phyloP scores from a whole-genome alignment of 108 stramenopile species.

The Nannochloropsis gaditana region DNA sequence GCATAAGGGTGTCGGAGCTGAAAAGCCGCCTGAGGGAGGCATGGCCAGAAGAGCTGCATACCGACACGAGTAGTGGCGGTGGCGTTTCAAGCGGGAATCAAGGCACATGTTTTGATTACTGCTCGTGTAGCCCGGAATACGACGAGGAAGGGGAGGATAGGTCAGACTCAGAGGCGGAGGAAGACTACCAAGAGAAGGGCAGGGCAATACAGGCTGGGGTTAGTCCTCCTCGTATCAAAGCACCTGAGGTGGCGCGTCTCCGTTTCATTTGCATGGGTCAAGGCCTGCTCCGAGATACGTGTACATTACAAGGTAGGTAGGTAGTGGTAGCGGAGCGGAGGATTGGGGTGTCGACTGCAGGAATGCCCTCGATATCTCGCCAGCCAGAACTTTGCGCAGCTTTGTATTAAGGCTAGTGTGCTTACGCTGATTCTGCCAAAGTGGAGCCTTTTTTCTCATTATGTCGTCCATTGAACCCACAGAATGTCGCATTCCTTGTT shows the following conservation, averaged over 20 bases:
- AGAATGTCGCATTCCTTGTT: background rate
- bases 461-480: background rate
- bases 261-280: slow-evolving; percentile 23
- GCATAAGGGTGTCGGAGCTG: background rate
- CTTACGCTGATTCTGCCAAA: too few relatives aligned
- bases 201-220: background rate
- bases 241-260: background rate
- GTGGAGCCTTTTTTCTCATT: background rate
- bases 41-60: background rate
- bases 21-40: background rate
- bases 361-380: too few relatives aligned
- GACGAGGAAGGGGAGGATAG: background rate
- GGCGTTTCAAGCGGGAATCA: too few relatives aligned
- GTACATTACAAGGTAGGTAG: background rate
- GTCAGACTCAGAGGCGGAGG: background rate
- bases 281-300: background rate
- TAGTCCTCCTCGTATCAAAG: background rate
- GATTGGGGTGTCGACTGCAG: too few relatives aligned
- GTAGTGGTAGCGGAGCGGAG: too few relatives aligned
- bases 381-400: too few relatives aligned
- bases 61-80: too few relatives aligned
- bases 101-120: too few relatives aligned
- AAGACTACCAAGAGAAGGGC: background rate
- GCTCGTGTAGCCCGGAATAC: background rate
- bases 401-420: too few relatives aligned